Evolutionary conservation across 2,329 filamentous ascomycete species (phyloP).

Genomic region (Neospermospora avenae): DNA sequence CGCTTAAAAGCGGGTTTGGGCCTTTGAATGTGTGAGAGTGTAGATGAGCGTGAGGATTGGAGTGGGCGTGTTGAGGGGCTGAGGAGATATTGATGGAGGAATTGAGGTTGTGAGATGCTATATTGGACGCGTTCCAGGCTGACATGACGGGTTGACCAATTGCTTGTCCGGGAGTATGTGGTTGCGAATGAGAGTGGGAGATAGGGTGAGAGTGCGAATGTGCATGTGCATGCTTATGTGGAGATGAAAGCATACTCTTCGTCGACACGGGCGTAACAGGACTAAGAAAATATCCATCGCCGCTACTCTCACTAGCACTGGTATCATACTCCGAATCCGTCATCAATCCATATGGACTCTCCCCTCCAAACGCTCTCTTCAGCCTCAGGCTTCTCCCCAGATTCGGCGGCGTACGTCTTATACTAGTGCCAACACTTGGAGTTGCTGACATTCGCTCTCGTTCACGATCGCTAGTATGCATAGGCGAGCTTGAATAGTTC

Average conservation of each 20-base stretch:
- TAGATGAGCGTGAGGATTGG: not conserved
- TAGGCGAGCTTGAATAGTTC: constrained; percentile 27
- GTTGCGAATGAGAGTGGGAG: constrained; percentile 3
- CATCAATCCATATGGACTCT: constrained; percentile 40
- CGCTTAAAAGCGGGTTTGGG: constrained; percentile 43
- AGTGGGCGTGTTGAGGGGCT: not conserved
- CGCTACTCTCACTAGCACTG: constrained; percentile 24
- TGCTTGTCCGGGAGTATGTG: constrained; percentile 8
- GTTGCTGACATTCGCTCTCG: not conserved
- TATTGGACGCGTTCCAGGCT: constrained; percentile 34
- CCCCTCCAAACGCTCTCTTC: constrained; percentile 36
- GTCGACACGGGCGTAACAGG: constrained; percentile 25
- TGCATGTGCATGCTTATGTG: too few species aligned
- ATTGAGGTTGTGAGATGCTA: constrained; percentile 22
- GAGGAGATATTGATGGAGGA: constrained; percentile 22
- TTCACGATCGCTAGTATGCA: constrained; percentile 26
- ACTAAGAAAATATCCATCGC: constrained; percentile 30
- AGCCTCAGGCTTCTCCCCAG: constrained; percentile 30
- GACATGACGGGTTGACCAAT: not conserved
- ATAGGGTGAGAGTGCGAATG: not conserved
- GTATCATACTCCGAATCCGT: constrained; percentile 41
- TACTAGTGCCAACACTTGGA: not conserved
- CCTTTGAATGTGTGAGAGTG: constrained; percentile 7
- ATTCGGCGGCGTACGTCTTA: constrained; percentile 20
- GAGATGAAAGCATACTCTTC: not conserved